These are phyloP conservation scores for Tetrahymena malaccensis DNA, from an alignment of 73 alveolate genomes.

Conservation along the genomic window DNA sequence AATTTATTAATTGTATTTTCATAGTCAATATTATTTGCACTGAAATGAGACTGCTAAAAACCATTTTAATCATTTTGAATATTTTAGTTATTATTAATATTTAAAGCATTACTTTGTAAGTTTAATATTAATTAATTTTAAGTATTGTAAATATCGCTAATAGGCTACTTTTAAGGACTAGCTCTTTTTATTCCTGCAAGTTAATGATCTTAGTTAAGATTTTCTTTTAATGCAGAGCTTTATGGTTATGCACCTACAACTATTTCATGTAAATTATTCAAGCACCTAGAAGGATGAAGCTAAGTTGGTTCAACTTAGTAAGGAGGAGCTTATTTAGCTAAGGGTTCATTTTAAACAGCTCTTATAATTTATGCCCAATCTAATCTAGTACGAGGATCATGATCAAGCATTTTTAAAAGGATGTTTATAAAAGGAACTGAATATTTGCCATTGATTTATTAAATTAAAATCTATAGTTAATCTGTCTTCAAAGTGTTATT, in stretches of 20 bases:
- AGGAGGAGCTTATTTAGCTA: not conserved
- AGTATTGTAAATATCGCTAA: not conserved
- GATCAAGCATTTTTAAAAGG: not conserved
- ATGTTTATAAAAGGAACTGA: not conserved
- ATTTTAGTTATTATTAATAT: not conserved
- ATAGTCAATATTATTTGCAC: not conserved
- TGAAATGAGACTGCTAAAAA: not conserved
- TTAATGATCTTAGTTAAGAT: not conserved
- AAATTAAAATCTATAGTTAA: not conserved
- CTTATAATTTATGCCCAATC: not conserved
- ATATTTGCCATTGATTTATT: not conserved
- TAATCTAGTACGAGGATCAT: not conserved
- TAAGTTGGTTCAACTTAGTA: not conserved
- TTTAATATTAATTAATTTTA: not conserved
- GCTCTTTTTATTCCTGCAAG: not conserved
- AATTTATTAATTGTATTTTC: not conserved
- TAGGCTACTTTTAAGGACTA: not conserved
- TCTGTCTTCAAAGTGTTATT: not conserved
- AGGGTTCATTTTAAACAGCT: not conserved
- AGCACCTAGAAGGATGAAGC: not conserved
- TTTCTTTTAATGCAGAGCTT: not conserved
- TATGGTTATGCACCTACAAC: not conserved
- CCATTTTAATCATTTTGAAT: not conserved
- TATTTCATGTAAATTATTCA: not conserved
- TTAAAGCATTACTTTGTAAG: not conserved